Conservation (phyloP, 2,329 filamentous ascomycete genomes). For the Pseudogymnoascus sp. region DNA sequence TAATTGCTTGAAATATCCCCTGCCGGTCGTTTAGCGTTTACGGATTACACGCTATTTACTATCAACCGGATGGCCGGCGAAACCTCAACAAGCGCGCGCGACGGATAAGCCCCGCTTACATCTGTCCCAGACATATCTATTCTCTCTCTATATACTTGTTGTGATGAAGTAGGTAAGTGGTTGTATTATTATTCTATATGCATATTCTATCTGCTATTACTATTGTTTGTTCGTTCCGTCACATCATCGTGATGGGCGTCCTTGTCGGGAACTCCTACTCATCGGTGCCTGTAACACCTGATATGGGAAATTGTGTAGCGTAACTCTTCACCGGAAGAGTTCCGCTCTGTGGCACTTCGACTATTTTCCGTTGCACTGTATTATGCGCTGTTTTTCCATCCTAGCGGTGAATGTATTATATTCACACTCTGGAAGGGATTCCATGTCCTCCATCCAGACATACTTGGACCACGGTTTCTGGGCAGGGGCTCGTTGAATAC, state of each 20-base stretch:
- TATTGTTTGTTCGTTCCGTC: too few species aligned
- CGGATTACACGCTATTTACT: background rate
- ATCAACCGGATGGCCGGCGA: background rate
- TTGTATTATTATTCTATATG: too few species aligned
- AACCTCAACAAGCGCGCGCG: background rate
- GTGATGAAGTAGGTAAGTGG: background rate
- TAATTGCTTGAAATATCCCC: background rate
- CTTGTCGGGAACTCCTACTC: too few species aligned
- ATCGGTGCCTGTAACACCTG: background rate
- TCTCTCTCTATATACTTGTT: background rate
- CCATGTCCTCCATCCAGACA: background rate
- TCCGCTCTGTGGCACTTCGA: background rate
- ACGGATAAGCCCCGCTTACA: background rate
- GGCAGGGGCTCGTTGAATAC: background rate
- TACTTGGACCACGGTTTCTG: background rate
- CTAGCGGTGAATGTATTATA: background rate
- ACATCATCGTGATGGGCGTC: too few species aligned
- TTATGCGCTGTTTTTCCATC: background rate
- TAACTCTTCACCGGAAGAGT: background rate
- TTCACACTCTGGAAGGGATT: background rate
- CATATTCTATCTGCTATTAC: too few species aligned
- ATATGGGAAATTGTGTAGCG: background rate
- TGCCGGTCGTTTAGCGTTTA: background rate
- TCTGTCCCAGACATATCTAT: background rate
- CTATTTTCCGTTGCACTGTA: background rate